Evolutionary conservation across 2,329 filamentous ascomycete genomes (phyloP), one percentile per base, ranked within the genome.

Genomic region (Diaporthe amygdali): DNA sequence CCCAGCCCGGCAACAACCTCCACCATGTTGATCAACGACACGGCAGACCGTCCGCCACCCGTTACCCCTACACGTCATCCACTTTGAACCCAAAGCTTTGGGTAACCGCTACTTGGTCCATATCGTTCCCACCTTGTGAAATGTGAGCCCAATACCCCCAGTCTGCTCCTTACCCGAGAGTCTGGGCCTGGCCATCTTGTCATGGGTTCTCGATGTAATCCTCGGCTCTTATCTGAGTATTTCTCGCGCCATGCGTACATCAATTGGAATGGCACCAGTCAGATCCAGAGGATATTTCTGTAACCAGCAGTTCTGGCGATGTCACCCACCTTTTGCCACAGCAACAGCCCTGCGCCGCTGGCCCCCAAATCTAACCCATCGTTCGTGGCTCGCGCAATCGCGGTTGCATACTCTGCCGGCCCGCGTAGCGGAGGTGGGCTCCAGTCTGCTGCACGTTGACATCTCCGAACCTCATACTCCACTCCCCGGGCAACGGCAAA

Each of bases 251-350:
- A 12, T 15, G 41, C 41, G 7, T 25, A 32, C 34, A 32, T 25
- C 12, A 15, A 5, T 17, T 20, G 4, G 6, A 8, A 17, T 47
- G 41, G 12, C 20, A 47, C 27, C 39, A n/a, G 44, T 59, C 30
- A 8, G 25, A 49, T 25, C 41, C 44, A 37, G 22, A 49, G 15
- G 66, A 59, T 68, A 59, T 39, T 49, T 49, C 41, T 59, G 37
- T 32, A 55, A 17, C 10, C 37, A 10, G 32, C 41, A 12, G 15
- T 6, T 27, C 25, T 41, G 30, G 7, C 66, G n/a, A 59, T 59
- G 66, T 59, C 52, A 68, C 66, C 66, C 66, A 49, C 51, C 66
- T 12, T 12, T 68, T 34, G n/a, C 27, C 25, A 22, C 41, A 15
- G n/a, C 14, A 5, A 39, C 7, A 30, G 25, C 9, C 41, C 52